Conservation (phyloP, 2,329 filamentous ascomycete species). For the Diatrype stigma region DNA sequence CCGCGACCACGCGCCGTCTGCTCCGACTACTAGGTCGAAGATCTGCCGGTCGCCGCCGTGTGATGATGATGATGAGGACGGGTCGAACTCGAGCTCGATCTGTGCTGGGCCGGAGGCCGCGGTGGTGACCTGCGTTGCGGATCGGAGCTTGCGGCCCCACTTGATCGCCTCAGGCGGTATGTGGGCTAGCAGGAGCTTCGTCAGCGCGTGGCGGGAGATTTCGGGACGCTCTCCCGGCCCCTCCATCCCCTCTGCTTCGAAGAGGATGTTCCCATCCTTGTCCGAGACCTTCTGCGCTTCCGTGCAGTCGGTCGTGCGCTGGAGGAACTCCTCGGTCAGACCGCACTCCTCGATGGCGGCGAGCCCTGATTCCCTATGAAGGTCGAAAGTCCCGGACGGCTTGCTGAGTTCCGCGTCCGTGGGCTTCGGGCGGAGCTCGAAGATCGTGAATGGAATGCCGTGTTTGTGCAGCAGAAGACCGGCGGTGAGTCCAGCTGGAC, state of each 20-base stretch:
- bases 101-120: slow-evolving; percentile 2
- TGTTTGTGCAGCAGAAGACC: slow-evolving; percentile 40
- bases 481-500: slow-evolving; percentile 44
- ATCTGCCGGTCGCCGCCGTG: slow-evolving; percentile 12
- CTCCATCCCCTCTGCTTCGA: slow-evolving; percentile 13
- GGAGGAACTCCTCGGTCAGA: slow-evolving; percentile 38
- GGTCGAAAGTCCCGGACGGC: slow-evolving; percentile 42
- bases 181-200: slow-evolving; percentile 28
- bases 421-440: slow-evolving; percentile 29
- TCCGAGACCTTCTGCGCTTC: slow-evolving; percentile 35
- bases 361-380: slow-evolving; percentile 43
- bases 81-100: not conserved
- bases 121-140: slow-evolving; percentile 4
- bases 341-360: slow-evolving; percentile 40
- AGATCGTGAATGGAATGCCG: slow-evolving; percentile 30
- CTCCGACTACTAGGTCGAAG: slow-evolving; percentile 36
- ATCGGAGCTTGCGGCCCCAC: slow-evolving; percentile 35
- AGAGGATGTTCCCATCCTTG: slow-evolving; percentile 20
- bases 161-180: slow-evolving; percentile 29
- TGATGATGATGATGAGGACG: no score
- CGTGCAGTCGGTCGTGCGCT: slow-evolving; percentile 37
- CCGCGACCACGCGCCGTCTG: slow-evolving; percentile 37
- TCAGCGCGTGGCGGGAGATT: slow-evolving; percentile 33
- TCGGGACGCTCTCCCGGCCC: slow-evolving; percentile 27
- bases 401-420: slow-evolving; percentile 19